Evolutionary conservation across 225 moss, liverwort and hornwort genomes (phyloP), one percentile per base, ranked within the genome.

Genomic region (Asterella californica): DNA sequence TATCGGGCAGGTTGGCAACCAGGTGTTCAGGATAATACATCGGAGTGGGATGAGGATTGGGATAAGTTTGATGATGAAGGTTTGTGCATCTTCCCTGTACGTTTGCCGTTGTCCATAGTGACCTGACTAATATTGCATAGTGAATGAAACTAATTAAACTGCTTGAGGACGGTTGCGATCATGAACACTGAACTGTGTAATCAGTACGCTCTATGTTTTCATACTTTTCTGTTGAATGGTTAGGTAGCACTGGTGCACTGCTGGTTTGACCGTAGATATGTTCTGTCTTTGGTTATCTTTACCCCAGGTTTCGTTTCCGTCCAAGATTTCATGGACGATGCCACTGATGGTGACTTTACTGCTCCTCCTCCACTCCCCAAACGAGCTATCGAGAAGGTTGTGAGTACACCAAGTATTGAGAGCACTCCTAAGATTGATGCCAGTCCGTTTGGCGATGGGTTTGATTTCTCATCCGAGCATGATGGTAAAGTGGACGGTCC

Each of bases 11-110:
- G 89, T 74, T 93, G 93, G 93, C 87, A 76, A 85, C 84, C 85
- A 61, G 87, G 90, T 71, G 80, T 90, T 76, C 89, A 93, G 82
- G 91, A 93, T 53, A 89, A 71, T 77, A 88, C 90, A n/a, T 79
- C 84, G 72, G 89, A 87, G 38, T 93, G 93, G 93, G 91, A 91
- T 73, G 87, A 86, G 64, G 88, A 89, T 74, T 91, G 93, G 93
- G 88, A 89, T 85, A 87, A 87, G 81, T 87, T 93, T 77, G 78
- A 84, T 81, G 93, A 93, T 82, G 89, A 90, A 88, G 93, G 93
- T 91, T 61, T 10, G 83, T 78, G 53, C 32, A 36, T 34, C 47
- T 65, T 45, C 57, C 22, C 25, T 78, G 14, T 38, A 53, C 14
- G 25, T 42, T 48, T 70, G 36, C 75, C 3, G 32, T 34, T 59